A percentile compares a stretch with the other conserved stretches of the same genome.
Evolutionary conservation across 2,329 filamentous ascomycete genomes (phyloP).

Genomic region (Penicillium fuscoglaucum): DNA sequence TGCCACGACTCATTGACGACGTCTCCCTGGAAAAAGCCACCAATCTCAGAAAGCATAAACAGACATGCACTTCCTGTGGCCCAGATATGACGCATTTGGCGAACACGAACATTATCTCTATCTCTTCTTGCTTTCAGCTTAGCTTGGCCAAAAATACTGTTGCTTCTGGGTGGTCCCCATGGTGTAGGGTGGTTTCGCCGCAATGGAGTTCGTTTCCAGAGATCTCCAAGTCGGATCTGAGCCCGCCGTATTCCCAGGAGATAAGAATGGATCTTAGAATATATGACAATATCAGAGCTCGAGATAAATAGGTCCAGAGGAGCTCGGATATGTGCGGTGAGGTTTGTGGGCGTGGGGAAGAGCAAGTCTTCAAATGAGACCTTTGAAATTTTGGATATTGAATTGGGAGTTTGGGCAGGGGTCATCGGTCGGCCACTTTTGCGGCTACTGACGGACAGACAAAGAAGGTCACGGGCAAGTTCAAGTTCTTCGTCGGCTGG

Average conservation of each 20-base stretch:
- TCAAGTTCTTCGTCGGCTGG: constrained; percentile 72
- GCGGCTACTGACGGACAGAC: constrained; percentile 55
- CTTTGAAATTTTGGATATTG: constrained; percentile 42
- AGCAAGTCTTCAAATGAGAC: constrained; percentile 73
- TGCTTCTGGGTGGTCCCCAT: constrained; percentile 63
- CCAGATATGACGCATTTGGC: constrained; percentile 79
- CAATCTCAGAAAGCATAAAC: constrained; percentile 85
- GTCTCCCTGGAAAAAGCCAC: constrained; percentile 86
- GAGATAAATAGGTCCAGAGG: constrained; percentile 87
- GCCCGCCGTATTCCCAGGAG: constrained; percentile 81
- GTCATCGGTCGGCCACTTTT: constrained; percentile 33
- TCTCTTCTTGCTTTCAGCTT: constrained; percentile 63
- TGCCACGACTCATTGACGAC: constrained; percentile 80
- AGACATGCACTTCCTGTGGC: constrained; percentile 83
- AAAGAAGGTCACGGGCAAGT: constrained; percentile 73
- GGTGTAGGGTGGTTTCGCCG: constrained; percentile 75
- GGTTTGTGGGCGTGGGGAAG: constrained; percentile 70
- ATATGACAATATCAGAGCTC: constrained; percentile 71
- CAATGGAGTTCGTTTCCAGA: constrained; percentile 83
- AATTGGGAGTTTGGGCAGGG: constrained; percentile 22
- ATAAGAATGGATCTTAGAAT: constrained; percentile 84
- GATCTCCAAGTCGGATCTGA: constrained; percentile 76
- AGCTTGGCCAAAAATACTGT: constrained; percentile 59
- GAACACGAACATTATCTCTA: constrained; percentile 63
- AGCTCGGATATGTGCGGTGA: constrained; percentile 72